Evolutionary conservation across 2,329 filamentous ascomycete species (phyloP).

Genomic region (Apiospora arundinis): DNA sequence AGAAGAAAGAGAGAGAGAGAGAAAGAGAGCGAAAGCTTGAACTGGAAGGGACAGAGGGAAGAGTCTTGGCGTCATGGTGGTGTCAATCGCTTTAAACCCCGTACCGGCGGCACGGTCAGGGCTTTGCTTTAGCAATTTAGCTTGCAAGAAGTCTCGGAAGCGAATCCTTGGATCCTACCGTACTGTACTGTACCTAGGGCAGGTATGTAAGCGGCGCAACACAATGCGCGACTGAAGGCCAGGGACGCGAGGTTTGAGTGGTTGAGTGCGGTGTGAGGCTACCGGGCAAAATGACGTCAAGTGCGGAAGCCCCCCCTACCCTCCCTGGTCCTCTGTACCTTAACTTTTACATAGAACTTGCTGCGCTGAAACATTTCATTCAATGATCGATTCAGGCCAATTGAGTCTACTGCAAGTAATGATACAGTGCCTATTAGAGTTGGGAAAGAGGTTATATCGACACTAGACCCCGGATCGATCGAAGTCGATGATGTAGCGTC

Average conservation of each 20-base stretch:
- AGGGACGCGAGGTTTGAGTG: neutral
- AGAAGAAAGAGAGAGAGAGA: neutral
- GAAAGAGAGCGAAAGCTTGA: neutral
- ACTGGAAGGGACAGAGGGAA: no score
- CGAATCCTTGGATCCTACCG: neutral
- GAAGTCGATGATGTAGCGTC: neutral
- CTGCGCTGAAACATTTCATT: neutral
- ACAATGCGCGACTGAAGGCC: neutral
- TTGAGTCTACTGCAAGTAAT: neutral
- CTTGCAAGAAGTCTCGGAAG: neutral
- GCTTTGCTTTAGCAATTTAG: neutral
- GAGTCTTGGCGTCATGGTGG: constrained; percentile 1
- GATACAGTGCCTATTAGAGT: neutral
- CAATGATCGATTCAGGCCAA: neutral
- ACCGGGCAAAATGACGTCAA: constrained; percentile 11
- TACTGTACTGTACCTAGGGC: no score
- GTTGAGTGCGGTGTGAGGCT: constrained; percentile 1
- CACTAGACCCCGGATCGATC: constrained; percentile 7
- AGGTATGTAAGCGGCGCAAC: neutral
- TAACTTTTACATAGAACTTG: neutral
- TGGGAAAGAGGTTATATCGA: constrained; percentile 5
- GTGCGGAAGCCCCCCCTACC: neutral
- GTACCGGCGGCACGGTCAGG: neutral
- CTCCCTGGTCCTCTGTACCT: neutral
- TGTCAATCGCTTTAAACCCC: no score